phyloP scores from a whole-genome alignment of 2,329 filamentous ascomycete genomes.

The Tolypocladium tropicale region DNA sequence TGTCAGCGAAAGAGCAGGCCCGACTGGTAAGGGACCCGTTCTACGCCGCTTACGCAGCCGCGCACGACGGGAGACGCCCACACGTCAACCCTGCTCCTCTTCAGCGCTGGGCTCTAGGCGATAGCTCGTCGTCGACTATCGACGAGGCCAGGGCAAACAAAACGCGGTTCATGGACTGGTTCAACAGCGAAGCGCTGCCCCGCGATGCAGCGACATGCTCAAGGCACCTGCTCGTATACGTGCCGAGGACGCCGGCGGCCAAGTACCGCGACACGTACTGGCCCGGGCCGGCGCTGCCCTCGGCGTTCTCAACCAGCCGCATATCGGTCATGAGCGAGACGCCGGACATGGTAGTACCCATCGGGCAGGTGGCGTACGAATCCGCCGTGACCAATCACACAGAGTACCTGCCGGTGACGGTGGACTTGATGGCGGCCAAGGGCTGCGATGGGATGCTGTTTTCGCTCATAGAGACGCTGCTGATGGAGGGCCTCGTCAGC shows the following conservation, averaged over 20 bases:
- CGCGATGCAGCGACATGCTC: slow-evolving; percentile 27
- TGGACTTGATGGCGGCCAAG: slow-evolving; percentile 45
- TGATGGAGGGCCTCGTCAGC: slow-evolving; percentile 35
- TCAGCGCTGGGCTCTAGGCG: slow-evolving; percentile 23
- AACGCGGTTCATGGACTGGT: slow-evolving; percentile 35
- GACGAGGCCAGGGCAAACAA: slow-evolving; percentile 37
- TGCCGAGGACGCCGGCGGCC: slow-evolving; percentile 17
- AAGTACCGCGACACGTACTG: slow-evolving; percentile 22
- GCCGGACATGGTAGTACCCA: slow-evolving; percentile 30
- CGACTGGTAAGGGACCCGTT: slow-evolving; percentile 23
- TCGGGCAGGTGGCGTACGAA: slow-evolving; percentile 25
- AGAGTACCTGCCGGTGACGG: slow-evolving; percentile 44
- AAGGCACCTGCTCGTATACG: slow-evolving; percentile 37
- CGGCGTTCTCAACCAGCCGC: slow-evolving; percentile 30
- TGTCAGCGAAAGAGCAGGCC: slow-evolving; percentile 25
- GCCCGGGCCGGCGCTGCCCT: slow-evolving; percentile 30
- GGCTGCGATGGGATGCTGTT: slow-evolving; percentile 52
- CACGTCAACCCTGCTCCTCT: slow-evolving; percentile 25
- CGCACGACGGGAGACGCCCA: slow-evolving; percentile 20
- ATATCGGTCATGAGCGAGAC: slow-evolving; percentile 24
- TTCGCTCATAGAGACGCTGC: slow-evolving; percentile 39
- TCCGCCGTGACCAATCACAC: slow-evolving; percentile 32
- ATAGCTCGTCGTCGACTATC: slow-evolving; percentile 13
- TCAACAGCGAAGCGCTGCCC: slow-evolving; percentile 31
- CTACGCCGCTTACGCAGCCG: slow-evolving; percentile 20